Base-by-base conservation (phyloP, 129 eudicot species). In the Silybum marianum region DNA sequence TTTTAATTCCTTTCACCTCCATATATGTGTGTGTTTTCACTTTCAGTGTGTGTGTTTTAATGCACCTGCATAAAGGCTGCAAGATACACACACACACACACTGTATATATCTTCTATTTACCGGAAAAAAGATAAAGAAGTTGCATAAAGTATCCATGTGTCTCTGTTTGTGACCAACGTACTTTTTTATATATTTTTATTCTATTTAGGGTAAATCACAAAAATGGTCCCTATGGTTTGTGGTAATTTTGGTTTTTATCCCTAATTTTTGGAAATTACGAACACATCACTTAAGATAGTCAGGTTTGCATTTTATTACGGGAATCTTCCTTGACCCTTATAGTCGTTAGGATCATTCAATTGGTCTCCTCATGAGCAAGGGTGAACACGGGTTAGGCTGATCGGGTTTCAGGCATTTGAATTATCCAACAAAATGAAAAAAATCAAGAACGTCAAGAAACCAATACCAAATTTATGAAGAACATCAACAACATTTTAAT, bases 11-110 rank as follows among this genome's bases (percentile, higher is more conserved):
- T 36, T 58, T 70, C 74, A 83, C 75, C 78, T 83, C 72, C 86
- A 72, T 62, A 28, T 74, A 28, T 74, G 68, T 25, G 73, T 76
- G 81, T 54, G 65, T 78, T 69, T 46, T 32, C 19, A 30, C 71
- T 60, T 54, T 72, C 30, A 28, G 75, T 7, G 62, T 60, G 9
- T 75, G 85, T 83, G 82, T 42, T 83, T 83, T 83, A 77, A 83
- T 83, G 86, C 82, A 83, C 77, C 69, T 72, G 25, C 79, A 63
- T 40, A 83, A 83, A 83, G 39, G 74, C 82, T 83, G 86, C 86
- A 83, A 39, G 24, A 60, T 28, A 71, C 32, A 75, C 85, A 82
- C 85, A 82, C 63, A 71, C 32, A 75, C 85, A 82, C 85, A 82
- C 63, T 28, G 76, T 83, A 42, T 82, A 74, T 81, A 74, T 74